Percentiles rank a stretch among this genome's conserved stretches.
Evolutionary conservation across 345 rosid genomes (phyloP).

Genomic region (Gossypium australe): DNA sequence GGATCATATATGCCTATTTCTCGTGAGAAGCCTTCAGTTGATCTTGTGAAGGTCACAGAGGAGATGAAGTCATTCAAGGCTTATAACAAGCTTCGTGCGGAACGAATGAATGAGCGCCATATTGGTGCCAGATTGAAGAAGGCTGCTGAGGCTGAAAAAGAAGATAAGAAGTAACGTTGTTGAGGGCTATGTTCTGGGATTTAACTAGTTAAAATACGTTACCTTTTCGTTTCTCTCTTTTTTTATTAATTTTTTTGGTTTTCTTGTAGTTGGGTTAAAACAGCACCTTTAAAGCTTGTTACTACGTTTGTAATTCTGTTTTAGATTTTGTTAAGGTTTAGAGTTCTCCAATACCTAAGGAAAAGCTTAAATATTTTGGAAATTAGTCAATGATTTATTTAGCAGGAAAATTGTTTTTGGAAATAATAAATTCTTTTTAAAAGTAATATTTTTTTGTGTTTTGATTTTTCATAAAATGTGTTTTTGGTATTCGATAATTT

Average conservation of each 20-base stretch:
- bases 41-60: background rate
- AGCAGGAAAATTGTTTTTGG: no score
- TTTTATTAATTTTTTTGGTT: background rate
- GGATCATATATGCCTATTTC: conserved; percentile 61
- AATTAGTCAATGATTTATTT: no score
- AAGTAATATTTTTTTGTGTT: no score
- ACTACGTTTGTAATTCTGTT: background rate
- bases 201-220: background rate
- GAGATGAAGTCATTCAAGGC: background rate
- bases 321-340: background rate
- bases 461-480: no score
- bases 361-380: no score
- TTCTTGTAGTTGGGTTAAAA: background rate
- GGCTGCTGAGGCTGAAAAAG: conserved; percentile 52
- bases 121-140: conserved; percentile 62
- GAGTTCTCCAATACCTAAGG: no score
- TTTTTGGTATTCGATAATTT: no score
- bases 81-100: conserved; percentile 51
- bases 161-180: conserved; percentile 65
- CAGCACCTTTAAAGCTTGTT: background rate
- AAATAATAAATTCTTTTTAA: no score
- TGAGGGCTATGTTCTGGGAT: background rate
- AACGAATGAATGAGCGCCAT: conserved; percentile 53
- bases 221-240: background rate
- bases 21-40: background rate